Base-by-base conservation (phyloP, 2,329 filamentous ascomycete species). In the Neobulgaria alba region DNA sequence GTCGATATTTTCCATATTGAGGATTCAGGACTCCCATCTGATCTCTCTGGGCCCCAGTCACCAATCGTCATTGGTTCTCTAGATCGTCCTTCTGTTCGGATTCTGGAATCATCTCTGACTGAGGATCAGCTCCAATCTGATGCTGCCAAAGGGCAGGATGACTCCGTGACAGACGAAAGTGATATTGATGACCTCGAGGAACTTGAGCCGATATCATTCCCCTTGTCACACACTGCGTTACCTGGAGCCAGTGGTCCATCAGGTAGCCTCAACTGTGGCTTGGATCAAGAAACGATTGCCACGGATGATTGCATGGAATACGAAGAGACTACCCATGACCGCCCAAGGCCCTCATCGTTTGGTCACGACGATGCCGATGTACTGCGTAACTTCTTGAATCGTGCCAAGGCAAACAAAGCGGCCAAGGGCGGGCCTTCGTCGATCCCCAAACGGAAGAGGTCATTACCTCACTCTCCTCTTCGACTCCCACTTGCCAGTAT, bases 381-480 rank as follows among this genome's bases (percentile, higher is more conserved):
- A 47, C 55, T 63, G 14, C 56, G 54, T n/a, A 55, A 59, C 29
- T 63, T 63, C 34, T 54, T 63, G 21, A 58, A 51, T 20, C 50
- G 58, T 35, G 58, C 59, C 29, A 57, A 60, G 36, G 61, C 60
- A 16, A 57, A 56, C 34, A 63, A 63, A 46, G 58, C 55, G 41
- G 57, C 59, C 2, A 60, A 60, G 32, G 12, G 7, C 23, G 55
- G 49, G 14, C 38, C 42, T 18, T 46, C 48, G n/a, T 34, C 42
- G 3, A 39, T 51, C 10, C 47, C 51, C 2, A 52, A 54, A 20
- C 47, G 53, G 37, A 57, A 55, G 32, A 41, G 49, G 16, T 59
- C 57, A 10, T 38, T 57, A 3, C 55, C 57, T 10, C 56, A 58
- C 39, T 60, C 57, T 8, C 57, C 58, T 5, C 34, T 60, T 30